Evolutionary conservation across 352 stramenopile species (phyloP), one percentile per base, ranked within the genome.

Genomic region (Phytophthora palmivora): DNA sequence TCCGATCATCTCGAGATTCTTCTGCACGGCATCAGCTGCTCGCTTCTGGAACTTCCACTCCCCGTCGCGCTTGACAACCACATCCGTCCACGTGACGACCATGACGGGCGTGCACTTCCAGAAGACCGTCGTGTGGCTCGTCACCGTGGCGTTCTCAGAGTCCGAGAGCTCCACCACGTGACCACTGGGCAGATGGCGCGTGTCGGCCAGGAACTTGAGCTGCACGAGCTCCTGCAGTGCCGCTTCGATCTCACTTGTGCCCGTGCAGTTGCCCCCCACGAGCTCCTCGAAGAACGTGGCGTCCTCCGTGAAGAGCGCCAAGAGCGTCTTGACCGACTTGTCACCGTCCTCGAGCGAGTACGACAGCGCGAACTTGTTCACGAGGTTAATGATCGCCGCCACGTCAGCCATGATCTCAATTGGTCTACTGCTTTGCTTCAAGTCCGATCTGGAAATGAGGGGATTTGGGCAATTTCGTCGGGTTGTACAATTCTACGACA

Each of bases 1-100:
- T 22, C 80, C 86, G 57, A 95, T 91, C 78, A 93, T 91, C 70
- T 95, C 86, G 62, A 95, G 74, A 70, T 95, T 93, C 74, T 95
- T 95, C 72, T 95, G 86, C 70, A 95, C 81, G 37, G 84, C 74
- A 33, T 95, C 79, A 48, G 82, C 85, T 64, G 68, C 62, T 38
- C 86, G 80, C 49, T 78, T 73, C 68, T 89, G 74, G 69, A 95
- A 95, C 46, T 86, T 58, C 86, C 86, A 95, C 59, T 78, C 70
- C 37, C 82, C 82, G 61, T 89, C 84, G 42, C 66, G 61, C 72
- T 92, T 93, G 54, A 90, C 77, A 30, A 95, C 79, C 11, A 74
- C 70, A 55, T 95, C 86, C 51, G 74, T 80, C 86, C 86, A 95
- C 54, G 87, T 82, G 63, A 95, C 77, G 47, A 95, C 70, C 79